phyloP scores from a whole-genome alignment of 208 protist species.

The Strigomonas oncopelti region DNA sequence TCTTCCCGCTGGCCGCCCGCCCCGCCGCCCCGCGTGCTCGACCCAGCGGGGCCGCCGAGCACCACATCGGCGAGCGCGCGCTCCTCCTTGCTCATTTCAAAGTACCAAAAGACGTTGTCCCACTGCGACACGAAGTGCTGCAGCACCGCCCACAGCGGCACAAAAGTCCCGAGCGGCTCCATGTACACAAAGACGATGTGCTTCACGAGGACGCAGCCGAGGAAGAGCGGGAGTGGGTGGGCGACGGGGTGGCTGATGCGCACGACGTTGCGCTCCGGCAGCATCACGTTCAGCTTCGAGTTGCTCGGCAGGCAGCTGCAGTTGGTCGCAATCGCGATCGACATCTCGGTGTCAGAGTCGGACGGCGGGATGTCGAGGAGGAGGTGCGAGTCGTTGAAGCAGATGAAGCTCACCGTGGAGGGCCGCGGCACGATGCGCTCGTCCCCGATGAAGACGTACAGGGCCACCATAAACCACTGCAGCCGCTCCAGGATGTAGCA shows the following conservation, averaged over 20 bases:
- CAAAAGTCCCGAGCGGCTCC: constrained; percentile 22
- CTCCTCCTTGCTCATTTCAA: constrained; percentile 31
- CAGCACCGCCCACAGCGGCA: constrained; percentile 41
- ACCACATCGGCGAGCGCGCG: constrained; percentile 23
- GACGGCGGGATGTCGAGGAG: constrained; percentile 9
- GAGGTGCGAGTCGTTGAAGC: constrained; percentile 17
- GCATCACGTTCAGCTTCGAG: constrained; percentile 28
- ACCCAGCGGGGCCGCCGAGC: constrained; percentile 10
- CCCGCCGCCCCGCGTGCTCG: background rate
- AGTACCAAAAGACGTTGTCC: constrained; percentile 38
- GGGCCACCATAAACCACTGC: constrained; percentile 45
- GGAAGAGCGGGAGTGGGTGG: constrained; percentile 13
- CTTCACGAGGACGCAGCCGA: constrained; percentile 34
- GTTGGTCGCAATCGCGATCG: constrained; percentile 42
- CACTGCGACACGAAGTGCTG: constrained; percentile 29
- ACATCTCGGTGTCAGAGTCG: constrained; percentile 45
- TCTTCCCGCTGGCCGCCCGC: background rate
- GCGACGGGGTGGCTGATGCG: constrained; percentile 35
- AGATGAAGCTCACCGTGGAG: constrained; percentile 49
- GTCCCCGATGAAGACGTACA: constrained; percentile 39
- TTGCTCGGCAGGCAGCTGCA: constrained; percentile 53
- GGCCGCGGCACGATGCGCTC: constrained; percentile 34
- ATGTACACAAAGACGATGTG: constrained; percentile 40
- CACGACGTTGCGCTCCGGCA: constrained; percentile 22
- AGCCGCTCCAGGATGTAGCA: constrained; percentile 30